Evolutionary conservation across 1,284 basidiomycete genomes (phyloP), one percentile per base, ranked within the genome.

Genomic region (Marasmius oreades): DNA sequence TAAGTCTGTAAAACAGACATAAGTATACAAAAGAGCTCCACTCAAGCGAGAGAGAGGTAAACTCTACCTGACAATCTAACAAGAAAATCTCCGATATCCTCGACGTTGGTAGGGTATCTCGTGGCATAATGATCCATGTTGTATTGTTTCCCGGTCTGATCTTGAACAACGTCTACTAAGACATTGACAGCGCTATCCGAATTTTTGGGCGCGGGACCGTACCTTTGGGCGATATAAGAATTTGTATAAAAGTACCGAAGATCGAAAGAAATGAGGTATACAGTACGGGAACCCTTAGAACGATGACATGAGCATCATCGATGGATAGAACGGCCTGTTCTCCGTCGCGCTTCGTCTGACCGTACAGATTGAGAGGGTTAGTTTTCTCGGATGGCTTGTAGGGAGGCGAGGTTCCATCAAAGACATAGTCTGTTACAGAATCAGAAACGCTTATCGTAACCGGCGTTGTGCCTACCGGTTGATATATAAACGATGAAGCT

Each of bases 61-160:
- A 70, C 78, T n/a, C 37, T 60, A 89, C 88, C 72, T 33, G 81
- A 75, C 16, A 92, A 74, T 33, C 84, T 79, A 33, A 84, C 84
- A 44, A 93, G 77, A 70, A 92, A 92, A 31, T 79, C 76, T 1
- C 86, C 88, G 56, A 93, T 86, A 64, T 92, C 89, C 33, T 86
- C 65, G 11, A 89, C 82, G 63, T 90, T 90, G 26, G 91, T 93
- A 1, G 92, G 91, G 70, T 86, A 92, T 20, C 92, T 79, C 18
- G 85, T 89, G 12, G 89, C 90, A 66, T 84, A 93, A 69, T 93
- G 88, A 66, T 94, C 92, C 92, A 93, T 93, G 66, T 82, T 89
- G 73, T 91, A 91, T 51, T 73, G 74, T 70, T 90, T 90, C 5
- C 86, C 87, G 7, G 86, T 87, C 64, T 86, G 88, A 64, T 92